These are phyloP conservation scores for Lactarius akahatsu DNA, from an alignment of 768 basidiomycete genomes.

Conservation along the genomic window DNA sequence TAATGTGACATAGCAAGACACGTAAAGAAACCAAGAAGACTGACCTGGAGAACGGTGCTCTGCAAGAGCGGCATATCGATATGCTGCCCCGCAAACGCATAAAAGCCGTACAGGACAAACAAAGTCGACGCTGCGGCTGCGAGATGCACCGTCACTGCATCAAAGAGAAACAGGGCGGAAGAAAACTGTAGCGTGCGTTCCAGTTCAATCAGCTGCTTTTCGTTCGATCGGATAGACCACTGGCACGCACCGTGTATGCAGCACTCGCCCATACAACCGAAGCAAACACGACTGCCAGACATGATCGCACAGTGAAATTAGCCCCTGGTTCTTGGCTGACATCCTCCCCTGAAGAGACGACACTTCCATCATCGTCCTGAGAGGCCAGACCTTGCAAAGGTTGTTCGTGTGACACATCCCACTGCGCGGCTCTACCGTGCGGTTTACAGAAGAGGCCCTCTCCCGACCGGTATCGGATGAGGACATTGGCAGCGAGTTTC, in stretches of 20 bases:
- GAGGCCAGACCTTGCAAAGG: conserved; percentile 9
- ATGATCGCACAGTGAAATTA: not conserved
- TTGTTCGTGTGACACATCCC: conserved; percentile 19
- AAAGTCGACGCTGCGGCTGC: conserved; percentile 11
- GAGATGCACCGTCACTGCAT: conserved; percentile 16
- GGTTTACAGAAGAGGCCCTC: not conserved
- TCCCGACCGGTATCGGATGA: conserved; percentile 9
- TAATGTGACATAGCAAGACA: conserved; percentile 15
- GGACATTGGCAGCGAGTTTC: conserved; percentile 17
- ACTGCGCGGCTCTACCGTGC: not conserved
- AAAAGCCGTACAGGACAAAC: conserved; percentile 18
- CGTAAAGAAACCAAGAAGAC: conserved; percentile 4
- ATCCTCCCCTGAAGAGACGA: not conserved
- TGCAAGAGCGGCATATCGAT: conserved; percentile 36
- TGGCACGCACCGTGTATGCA: conserved; percentile 23
- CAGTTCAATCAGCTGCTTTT: not conserved
- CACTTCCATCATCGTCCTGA: not conserved
- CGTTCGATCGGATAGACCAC: not conserved
- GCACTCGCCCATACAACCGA: conserved; percentile 17
- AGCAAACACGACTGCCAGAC: conserved; percentile 6
- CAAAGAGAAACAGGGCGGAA: conserved; percentile 17
- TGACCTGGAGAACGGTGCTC: conserved; percentile 38
- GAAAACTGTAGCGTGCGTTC: conserved; percentile 5
- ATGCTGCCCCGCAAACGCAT: conserved; percentile 28
- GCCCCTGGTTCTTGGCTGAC: not conserved